Conservation (phyloP, 768 basidiomycete species). For the Boletus fagicola region DNA sequence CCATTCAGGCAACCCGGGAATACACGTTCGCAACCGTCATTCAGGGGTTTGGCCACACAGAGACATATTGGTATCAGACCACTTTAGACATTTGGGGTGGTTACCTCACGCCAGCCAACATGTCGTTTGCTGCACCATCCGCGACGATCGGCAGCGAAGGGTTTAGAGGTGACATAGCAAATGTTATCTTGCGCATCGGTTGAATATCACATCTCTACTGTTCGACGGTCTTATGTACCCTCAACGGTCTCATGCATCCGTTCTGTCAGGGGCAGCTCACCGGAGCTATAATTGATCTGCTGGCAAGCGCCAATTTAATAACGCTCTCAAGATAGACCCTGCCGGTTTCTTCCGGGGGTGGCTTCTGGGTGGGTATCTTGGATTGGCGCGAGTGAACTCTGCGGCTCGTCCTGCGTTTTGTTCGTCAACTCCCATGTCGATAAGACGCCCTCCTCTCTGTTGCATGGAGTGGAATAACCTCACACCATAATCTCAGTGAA, state of each 20-base stretch:
- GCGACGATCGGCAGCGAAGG: conserved; percentile 35
- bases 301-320: background rate
- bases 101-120: conserved; percentile 38
- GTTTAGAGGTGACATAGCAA: conserved; percentile 35
- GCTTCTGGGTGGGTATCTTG: background rate
- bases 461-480: background rate
- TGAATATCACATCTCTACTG: conserved; percentile 7
- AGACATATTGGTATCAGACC: conserved; percentile 36
- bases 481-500: background rate
- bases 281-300: background rate
- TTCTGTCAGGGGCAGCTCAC: background rate
- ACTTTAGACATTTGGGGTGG: conserved; percentile 41
- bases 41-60: conserved; percentile 12
- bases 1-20: conserved; percentile 37
- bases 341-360: background rate
- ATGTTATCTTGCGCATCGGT: conserved; percentile 26
- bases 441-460: background rate
- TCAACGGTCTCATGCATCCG: background rate
- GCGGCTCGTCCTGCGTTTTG: background rate
- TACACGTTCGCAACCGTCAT: conserved; percentile 35
- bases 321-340: background rate
- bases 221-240: too few species aligned
- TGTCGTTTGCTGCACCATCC: conserved; percentile 45
- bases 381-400: background rate
- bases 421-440: background rate